Evolutionary conservation across 1,139 yeast genomes (phyloP), one percentile per base, ranked within the genome.

Genomic region (Geotrichum siamense): DNA sequence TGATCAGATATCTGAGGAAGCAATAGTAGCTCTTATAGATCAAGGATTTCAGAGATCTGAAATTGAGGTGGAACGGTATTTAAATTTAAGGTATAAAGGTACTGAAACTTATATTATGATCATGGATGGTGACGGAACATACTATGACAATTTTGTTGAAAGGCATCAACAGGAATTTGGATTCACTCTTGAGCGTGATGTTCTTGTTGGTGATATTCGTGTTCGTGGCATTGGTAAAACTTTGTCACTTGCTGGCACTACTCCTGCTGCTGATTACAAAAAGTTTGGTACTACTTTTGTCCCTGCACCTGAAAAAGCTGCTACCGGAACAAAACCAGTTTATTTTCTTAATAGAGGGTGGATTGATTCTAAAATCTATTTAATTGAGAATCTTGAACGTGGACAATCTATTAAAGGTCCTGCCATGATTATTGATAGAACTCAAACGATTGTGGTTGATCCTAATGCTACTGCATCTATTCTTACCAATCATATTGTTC

Each of bases 71-170:
- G 94, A 86, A 55, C 73, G 74, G 26, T 83, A 74, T 53, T 67
- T 86, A 52, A 87, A 87, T 58, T 68, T 89, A 71, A 72, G 93
- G 55, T 89, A 84, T 60, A 76, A 78, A 50, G 96, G 96, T 5
- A 82, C 95, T 15, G 96, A 87, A 58, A 82, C 96, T 2, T 80
- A 82, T 38, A 68, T 89, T 51, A 81, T 87, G 79, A 76, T 84
- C 29, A 57, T 65, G 43, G 72, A 60, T 49, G 59, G 63, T 5
- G 59, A 51, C 10, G 56, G 51, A 19, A 61, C 63, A 31, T 58
- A 51, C 37, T 40, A 44, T 6, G 53, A 58, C n/a, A 63, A 61
- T 41, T 79, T 78, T 56, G 60, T 71, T 35, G 61, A 64, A 5
- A 62, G 69, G 44, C 91, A 82, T 57, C 67, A 71, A 51, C 71